phyloP scores from a whole-genome alignment of 495 filamentous ascomycete genomes.

The Tetracladium setigerum region DNA sequence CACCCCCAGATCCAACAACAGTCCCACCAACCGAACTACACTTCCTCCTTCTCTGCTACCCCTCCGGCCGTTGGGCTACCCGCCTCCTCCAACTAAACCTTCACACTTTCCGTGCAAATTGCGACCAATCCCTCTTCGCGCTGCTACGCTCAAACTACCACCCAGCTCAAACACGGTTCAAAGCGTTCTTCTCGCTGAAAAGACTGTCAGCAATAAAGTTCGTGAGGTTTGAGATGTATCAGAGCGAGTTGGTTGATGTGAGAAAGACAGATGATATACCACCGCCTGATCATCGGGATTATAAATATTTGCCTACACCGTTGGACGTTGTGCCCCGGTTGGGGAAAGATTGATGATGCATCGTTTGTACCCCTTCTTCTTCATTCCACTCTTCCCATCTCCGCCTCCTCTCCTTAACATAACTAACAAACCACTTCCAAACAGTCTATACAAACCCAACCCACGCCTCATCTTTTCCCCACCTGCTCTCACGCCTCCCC shows the following conservation, averaged over 20 bases:
- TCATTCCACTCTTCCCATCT: too few species aligned
- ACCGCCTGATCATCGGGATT: conserved; percentile 4
- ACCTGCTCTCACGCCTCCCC: conserved; percentile 9
- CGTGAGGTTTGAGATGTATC: conserved; percentile 11
- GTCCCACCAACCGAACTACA: not conserved
- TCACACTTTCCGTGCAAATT: not conserved
- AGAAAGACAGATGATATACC: conserved; percentile 11
- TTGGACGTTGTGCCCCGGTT: conserved; percentile 12
- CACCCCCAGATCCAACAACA: not conserved
- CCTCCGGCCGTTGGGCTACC: conserved; percentile 9
- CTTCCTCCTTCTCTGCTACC: conserved; percentile 12
- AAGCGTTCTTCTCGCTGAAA: not conserved
- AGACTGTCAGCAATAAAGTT: conserved; percentile 11
- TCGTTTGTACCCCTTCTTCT: too few species aligned
- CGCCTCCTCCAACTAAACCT: conserved; percentile 11
- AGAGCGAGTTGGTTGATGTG: conserved; percentile 9
- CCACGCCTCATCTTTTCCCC: too few species aligned
- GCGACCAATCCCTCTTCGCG: conserved; percentile 8
- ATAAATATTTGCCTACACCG: conserved; percentile 11
- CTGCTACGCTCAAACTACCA: conserved; percentile 5
- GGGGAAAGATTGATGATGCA: conserved; percentile 12
- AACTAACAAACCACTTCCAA: too few species aligned
- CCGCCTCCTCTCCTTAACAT: too few species aligned
- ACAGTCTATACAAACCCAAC: too few species aligned
- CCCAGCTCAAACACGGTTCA: not conserved